Evolutionary conservation across 306 rosid species (phyloP), one percentile per base, ranked within the genome.

Genomic region (Sicyos edulis): DNA sequence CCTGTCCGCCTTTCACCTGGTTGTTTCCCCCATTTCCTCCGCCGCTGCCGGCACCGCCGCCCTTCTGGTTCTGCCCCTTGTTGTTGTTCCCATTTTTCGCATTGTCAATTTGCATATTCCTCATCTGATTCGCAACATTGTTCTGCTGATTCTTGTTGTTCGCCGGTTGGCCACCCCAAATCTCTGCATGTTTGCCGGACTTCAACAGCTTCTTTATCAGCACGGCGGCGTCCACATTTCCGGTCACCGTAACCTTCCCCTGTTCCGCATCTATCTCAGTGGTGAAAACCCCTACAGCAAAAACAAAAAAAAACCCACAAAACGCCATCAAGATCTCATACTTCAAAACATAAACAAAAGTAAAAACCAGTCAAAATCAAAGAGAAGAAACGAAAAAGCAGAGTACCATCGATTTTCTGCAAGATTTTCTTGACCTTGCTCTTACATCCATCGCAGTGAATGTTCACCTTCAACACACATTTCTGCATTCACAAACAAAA

Each of bases 361-460:
- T 4, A 37, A 16, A 63, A 63, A 37, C 3, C 26, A 34, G 24
- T 62, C 15, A n/a, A 62, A 62, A 62, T 62, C 68, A 62, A 16
- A 26, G 22, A 1, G 8, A 26, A 61, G 32, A 16, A 1, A 6
- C 21, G 49, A 10, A 63, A 42, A 15, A 40, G 42, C n/a, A 26
- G 10, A 19, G 64, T 82, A 91, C 99, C 99, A 42, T 95, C 99
- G 59, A 95, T 95, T 85, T 85, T 87, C 83, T 91, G 92, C 82
- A 95, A 51, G 84, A 87, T 91, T 87, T 91, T 95, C 96, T 89
- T 95, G 34, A 95, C 99, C 79, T 95, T 91, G 0, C 86, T 91
- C 78, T 89, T 95, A 74, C 99, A 95, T 19, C 99, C 99, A 59
- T 91, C 99, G 58, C 99, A 95, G 83, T 95, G 99, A 12, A 95